These are phyloP conservation scores for Mentha longifolia DNA, from an alignment of 257 asterid species.

Conservation along the genomic window DNA sequence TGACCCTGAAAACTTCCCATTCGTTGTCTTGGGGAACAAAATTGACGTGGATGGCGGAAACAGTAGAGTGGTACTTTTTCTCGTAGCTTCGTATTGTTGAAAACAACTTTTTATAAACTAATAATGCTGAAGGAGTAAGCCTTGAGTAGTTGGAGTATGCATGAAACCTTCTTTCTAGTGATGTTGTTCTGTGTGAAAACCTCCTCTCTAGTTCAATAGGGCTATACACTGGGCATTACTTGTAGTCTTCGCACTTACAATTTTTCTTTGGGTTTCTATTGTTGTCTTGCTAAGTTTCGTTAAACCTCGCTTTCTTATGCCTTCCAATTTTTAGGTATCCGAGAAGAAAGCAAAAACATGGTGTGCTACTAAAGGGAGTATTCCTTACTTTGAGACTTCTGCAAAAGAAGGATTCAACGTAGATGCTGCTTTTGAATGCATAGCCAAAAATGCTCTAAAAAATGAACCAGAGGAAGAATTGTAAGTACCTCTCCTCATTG, in stretches of 20 bases:
- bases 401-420: constrained; percentile 71
- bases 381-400: constrained; percentile 71
- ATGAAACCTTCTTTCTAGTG: neutral
- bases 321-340: constrained; percentile 48
- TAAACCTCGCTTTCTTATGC: constrained; percentile 4
- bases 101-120: neutral
- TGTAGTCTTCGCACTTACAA: neutral
- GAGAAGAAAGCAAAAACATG: constrained; percentile 62
- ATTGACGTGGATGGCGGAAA: constrained; percentile 67
- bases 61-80: constrained; percentile 59
- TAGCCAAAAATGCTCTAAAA: constrained; percentile 65
- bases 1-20: constrained; percentile 67
- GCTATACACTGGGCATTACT: too few relatives aligned
- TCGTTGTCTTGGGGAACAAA: constrained; percentile 64
- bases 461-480: constrained; percentile 63
- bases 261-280: neutral
- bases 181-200: neutral
- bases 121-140: neutral
- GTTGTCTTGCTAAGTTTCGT: constrained; percentile 1
- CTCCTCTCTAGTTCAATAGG: too few relatives aligned
- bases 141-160: neutral
- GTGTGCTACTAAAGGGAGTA: constrained; percentile 68
- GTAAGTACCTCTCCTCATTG: constrained; percentile 40
- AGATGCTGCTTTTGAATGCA: constrained; percentile 66
- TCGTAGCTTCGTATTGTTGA: neutral